Conservation (phyloP, 78 protist genomes). For the Capsaspora owczarzaki region DNA sequence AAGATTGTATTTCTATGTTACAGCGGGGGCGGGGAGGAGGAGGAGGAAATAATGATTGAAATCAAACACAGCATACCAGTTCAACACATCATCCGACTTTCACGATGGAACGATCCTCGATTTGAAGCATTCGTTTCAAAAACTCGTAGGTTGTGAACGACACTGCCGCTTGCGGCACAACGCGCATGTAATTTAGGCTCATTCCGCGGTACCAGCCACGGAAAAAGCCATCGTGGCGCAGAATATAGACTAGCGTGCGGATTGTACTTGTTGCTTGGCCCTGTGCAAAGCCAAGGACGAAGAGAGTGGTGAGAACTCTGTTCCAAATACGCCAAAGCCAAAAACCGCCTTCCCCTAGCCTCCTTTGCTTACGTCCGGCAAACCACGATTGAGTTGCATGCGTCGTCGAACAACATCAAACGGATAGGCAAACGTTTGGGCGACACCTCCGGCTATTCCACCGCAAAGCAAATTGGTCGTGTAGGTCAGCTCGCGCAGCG, state of each 20-base stretch:
- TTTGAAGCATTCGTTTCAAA: background rate
- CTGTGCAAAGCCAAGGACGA: too few relatives aligned
- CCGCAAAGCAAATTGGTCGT: background rate
- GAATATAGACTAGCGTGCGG: background rate
- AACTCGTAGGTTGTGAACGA: slow-evolving; percentile 11
- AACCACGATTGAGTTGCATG: slow-evolving; percentile 54
- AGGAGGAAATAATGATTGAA: too few relatives aligned
- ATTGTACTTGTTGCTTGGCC: too few relatives aligned
- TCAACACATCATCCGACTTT: too few relatives aligned
- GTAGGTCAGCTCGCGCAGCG: slow-evolving; percentile 40
- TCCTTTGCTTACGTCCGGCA: too few relatives aligned
- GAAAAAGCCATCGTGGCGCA: background rate
- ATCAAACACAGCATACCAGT: too few relatives aligned
- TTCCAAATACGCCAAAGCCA: too few relatives aligned
- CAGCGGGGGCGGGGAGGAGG: too few relatives aligned
- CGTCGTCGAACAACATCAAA: slow-evolving; percentile 71
- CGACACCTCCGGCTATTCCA: background rate
- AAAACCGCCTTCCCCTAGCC: too few relatives aligned
- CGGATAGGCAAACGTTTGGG: slow-evolving; percentile 57
- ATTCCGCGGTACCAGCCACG: slow-evolving; percentile 24
- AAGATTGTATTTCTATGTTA: too few relatives aligned
- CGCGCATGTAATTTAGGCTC: slow-evolving; percentile 33
- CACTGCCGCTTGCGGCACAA: background rate
- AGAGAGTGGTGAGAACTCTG: too few relatives aligned
- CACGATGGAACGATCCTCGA: background rate